phyloP scores from a whole-genome alignment of 1,284 basidiomycete species.

The Flammula alnicola region DNA sequence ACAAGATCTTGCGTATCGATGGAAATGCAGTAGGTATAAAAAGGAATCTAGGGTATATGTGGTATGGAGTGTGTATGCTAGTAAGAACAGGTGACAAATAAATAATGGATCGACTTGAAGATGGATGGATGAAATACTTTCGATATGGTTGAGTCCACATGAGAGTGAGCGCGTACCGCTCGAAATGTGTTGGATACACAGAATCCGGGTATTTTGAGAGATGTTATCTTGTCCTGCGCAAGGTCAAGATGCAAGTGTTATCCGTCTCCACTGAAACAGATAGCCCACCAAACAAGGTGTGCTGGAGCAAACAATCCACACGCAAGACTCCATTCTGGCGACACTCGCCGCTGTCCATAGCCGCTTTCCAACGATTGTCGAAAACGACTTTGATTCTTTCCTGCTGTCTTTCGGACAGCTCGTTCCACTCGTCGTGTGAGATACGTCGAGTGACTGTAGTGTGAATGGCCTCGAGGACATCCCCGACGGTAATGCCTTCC shows the following conservation, averaged over 20 bases:
- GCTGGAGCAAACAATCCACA: constrained; percentile 50
- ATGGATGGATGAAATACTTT: no score
- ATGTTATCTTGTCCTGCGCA: constrained; percentile 36
- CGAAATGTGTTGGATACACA: no score
- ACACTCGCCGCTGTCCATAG: constrained; percentile 35
- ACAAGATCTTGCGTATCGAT: no score
- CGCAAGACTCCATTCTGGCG: constrained; percentile 47
- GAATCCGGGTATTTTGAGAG: no score
- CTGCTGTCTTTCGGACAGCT: constrained; percentile 44
- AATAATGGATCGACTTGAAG: no score
- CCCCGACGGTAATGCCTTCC: constrained; percentile 49
- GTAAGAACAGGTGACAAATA: no score
- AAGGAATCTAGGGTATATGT: not conserved
- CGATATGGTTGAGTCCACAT: no score
- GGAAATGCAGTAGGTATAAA: not conserved
- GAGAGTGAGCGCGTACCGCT: no score
- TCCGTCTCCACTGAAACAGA: constrained; percentile 40
- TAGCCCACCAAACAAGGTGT: constrained; percentile 55
- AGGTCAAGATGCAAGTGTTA: constrained; percentile 48
- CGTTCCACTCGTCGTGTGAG: constrained; percentile 44
- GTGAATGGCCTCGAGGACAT: constrained; percentile 51
- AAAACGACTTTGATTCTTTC: constrained; percentile 44
- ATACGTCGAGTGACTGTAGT: constrained; percentile 41
- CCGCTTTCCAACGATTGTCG: constrained; percentile 44
- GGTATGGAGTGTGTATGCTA: no score